Evolutionary conservation across 805 yeast species (phyloP), one percentile per base, ranked within the genome.

Genomic region (Saturnispora mendoncae): DNA sequence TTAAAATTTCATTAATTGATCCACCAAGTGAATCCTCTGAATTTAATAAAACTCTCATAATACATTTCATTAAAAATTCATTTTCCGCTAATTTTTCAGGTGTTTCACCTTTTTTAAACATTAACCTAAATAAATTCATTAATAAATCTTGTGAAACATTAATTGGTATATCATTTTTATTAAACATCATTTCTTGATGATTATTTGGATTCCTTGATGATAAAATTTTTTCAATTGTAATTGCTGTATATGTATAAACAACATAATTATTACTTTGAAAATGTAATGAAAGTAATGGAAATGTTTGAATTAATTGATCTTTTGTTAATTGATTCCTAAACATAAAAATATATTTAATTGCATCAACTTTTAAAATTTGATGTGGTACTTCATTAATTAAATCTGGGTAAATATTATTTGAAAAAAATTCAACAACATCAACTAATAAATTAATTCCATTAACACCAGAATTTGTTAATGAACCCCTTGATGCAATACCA

Each of bases 31-130:
- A 62, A 47, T 83, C 84, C 51, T 83, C 85, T 7, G 86, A 72
- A 14, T 87, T 75, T 38, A 80, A 69, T 44, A 83, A 61, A 6
- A 88, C 79, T 53, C 97, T 73, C 87, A 87, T 85, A 2, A 85
- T 68, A 47, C 94, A 78, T 56, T 81, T 85, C 80, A 92, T 84
- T 55, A 92, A 68, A 57, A 85, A 92, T 56, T 92, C 98, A 60
- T 92, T 92, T 56, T 92, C 97, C 0, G 97, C 87, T 39, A 94
- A 66, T 56, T 87, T 90, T 57, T 87, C 97, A 0, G 97, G 97
- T 1, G 85, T 64, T 2, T 66, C 58, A 8, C 74, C 69, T 44
- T 73, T 74, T 43, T 68, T 66, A 42, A 80, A 66, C 36, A 90
- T 80, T 36, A 85, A 68, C 28, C 70, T 64, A 51, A 92, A 82